Percentiles rank a stretch among this genome's conserved stretches.
phyloP scores from a whole-genome alignment of 345 rosid genomes.

The Passiflora organensis region DNA sequence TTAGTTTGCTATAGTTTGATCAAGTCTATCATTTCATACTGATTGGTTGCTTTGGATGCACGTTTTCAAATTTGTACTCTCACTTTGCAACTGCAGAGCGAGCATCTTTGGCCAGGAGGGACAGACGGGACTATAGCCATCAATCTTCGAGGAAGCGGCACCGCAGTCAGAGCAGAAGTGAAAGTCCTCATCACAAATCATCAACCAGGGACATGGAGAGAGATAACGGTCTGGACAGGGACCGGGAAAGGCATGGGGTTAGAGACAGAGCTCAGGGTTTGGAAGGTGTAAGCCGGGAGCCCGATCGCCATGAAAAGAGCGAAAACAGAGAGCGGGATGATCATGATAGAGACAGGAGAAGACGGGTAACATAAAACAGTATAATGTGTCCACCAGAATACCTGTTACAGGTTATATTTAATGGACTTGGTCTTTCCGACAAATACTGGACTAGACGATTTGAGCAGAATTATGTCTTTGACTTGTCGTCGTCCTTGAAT shows the following conservation, averaged over 20 bases:
- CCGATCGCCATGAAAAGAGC: constrained; percentile 63
- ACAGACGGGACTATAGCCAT: constrained; percentile 49
- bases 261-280: constrained; percentile 42
- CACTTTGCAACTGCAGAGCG: constrained; percentile 42
- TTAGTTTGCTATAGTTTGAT: neutral
- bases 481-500: no score
- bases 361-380: constrained; percentile 39
- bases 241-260: constrained; percentile 38
- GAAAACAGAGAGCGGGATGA: constrained; percentile 41
- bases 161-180: constrained; percentile 59
- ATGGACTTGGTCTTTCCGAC: neutral
- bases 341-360: constrained; percentile 61
- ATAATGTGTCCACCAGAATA: neutral
- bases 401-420: neutral
- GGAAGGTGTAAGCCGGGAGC: constrained; percentile 46
- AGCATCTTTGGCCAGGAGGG: constrained; percentile 52
- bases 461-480: no score
- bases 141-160: constrained; percentile 76
- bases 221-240: constrained; percentile 30
- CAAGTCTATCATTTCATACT: neutral
- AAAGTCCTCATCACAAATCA: constrained; percentile 67
- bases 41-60: neutral
- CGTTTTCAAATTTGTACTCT: neutral
- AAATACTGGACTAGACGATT: no score
- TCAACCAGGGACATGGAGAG: constrained; percentile 20